Evolutionary conservation across 2,329 filamentous ascomycete species (phyloP), one percentile per base, ranked within the genome.

Genomic region (Calonectria honghensis): DNA sequence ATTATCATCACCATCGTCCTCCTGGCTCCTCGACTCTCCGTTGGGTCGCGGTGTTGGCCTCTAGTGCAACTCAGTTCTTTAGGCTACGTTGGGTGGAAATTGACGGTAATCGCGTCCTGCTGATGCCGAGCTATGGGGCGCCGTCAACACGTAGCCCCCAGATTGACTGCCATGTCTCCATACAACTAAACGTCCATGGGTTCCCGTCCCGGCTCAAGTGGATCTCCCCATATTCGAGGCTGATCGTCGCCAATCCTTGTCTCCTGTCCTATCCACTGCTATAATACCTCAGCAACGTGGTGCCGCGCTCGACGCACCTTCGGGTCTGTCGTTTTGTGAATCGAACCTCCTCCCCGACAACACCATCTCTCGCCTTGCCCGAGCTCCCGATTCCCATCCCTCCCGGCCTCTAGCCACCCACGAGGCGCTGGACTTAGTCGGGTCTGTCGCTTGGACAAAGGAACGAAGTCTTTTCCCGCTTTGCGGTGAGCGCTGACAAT

Each of bases 401-500:
- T 48, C 39, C n/a, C 24, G 41, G 61, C 61, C 31, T 20, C 20
- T 65, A 18, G 61, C 61, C 61, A 50, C 29, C n/a, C 2, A 31
- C 18, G 41, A 65, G 61, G 39, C 39, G 27, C 11, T 31, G 61
- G 39, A 45, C 31, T 18, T 50, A n/a, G 18, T 50, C 27, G 27
- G 39, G 27, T 31, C 18, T 35, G 18, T 35, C 41, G 45, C 61
- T 65, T 35, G 41, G 61, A 65, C 18, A 48, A 48, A 64, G 14
- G 39, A 39, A 61, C 27, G 9, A 24, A 29, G 16, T 24, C 31
- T 18, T 16, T 39, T 39, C 27, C 39, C 61, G 41, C 75, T 35
- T 75, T 73, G 74, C 70, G 70, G 73, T 74, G 69, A 61, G 68
- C 76, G 27, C 45, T 50, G 31, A 39, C 81, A 73, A 81, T 80